Percentiles rank a stretch among this genome's conserved stretches.
These are phyloP conservation scores for Pythium aphanidermatum DNA, from an alignment of 352 stramenopile genomes.

Conservation along the genomic window DNA sequence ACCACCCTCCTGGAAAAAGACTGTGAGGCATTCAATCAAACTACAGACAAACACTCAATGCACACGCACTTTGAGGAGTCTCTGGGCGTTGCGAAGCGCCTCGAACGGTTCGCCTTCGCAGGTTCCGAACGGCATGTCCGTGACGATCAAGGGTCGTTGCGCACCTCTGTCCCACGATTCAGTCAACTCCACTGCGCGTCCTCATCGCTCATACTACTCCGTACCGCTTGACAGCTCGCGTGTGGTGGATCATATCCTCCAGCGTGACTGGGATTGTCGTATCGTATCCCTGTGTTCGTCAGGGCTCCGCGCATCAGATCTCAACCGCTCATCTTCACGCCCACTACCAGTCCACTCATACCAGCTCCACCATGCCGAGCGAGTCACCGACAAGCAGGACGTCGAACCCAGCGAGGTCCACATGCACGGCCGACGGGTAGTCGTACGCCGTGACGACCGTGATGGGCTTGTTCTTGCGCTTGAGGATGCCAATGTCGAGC, in stretches of 20 bases:
- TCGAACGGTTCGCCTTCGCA: slow-evolving; percentile 92
- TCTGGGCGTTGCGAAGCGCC: slow-evolving; percentile 93
- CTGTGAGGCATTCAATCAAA: background rate
- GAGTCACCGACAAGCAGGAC: slow-evolving; percentile 98
- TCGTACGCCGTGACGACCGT: slow-evolving; percentile 99
- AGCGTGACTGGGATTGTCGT: slow-evolving; percentile 93
- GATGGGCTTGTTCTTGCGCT: slow-evolving; percentile 95
- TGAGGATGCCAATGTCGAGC: slow-evolving; percentile 80
- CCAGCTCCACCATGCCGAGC: slow-evolving; percentile 97
- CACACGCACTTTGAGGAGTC: slow-evolving; percentile 81
- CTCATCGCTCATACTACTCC: no score
- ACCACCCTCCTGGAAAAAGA: slow-evolving; percentile 82
- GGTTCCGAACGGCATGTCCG: slow-evolving; percentile 98
- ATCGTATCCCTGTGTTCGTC: slow-evolving; percentile 58
- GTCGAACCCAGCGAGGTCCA: slow-evolving; percentile 97
- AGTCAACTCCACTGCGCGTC: no score
- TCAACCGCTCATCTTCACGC: background rate
- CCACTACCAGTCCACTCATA: slow-evolving; percentile 70
- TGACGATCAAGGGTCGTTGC: slow-evolving; percentile 90
- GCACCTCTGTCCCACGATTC: slow-evolving; percentile 39
- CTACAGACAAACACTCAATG: background rate
- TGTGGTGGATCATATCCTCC: slow-evolving; percentile 99
- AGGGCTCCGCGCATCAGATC: slow-evolving; percentile 6
- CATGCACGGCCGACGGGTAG: slow-evolving; percentile 95
- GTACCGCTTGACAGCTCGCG: slow-evolving; percentile 91